Conservation (phyloP, 345 rosid genomes). For the Boechera retrofracta region DNA sequence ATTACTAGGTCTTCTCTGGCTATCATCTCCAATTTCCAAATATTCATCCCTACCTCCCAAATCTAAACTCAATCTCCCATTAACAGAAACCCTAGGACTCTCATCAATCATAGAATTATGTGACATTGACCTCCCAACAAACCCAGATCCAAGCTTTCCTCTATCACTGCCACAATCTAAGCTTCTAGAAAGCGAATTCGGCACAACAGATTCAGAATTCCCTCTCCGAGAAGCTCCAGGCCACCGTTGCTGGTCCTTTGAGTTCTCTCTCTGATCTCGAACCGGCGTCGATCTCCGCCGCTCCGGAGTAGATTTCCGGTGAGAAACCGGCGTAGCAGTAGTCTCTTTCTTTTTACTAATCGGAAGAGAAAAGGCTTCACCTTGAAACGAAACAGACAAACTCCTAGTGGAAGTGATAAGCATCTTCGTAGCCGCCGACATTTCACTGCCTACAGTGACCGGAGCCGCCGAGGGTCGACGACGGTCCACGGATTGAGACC, state of each 20-base stretch:
- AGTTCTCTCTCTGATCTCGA: slow-evolving; percentile 66
- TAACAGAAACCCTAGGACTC: slow-evolving; percentile 54
- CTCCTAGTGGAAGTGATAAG: slow-evolving; percentile 83
- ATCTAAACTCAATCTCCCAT: slow-evolving; percentile 62
- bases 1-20: slow-evolving; percentile 48
- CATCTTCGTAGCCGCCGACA: slow-evolving; percentile 69
- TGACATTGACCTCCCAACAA: slow-evolving; percentile 62
- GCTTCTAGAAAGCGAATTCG: slow-evolving; percentile 69
- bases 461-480: slow-evolving; percentile 64
- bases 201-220: slow-evolving; percentile 38
- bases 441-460: slow-evolving; percentile 44
- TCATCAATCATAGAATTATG: slow-evolving; percentile 61
- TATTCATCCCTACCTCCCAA: slow-evolving; percentile 50
- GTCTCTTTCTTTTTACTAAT: slow-evolving; percentile 77
- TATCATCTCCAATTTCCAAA: slow-evolving; percentile 44
- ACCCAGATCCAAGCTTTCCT: slow-evolving; percentile 68
- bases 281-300: slow-evolving; percentile 57
- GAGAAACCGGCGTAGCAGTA: slow-evolving; percentile 54
- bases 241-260: slow-evolving; percentile 70
- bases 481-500: slow-evolving; percentile 87
- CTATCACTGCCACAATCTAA: slow-evolving; percentile 71
- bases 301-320: slow-evolving; percentile 80
- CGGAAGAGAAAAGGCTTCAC: slow-evolving; percentile 76
- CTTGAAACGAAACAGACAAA: slow-evolving; percentile 96
- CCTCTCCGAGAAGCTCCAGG: slow-evolving; percentile 64